These are phyloP conservation scores for Lyophyllum semitale DNA, from an alignment of 768 basidiomycete genomes.

Conservation along the genomic window DNA sequence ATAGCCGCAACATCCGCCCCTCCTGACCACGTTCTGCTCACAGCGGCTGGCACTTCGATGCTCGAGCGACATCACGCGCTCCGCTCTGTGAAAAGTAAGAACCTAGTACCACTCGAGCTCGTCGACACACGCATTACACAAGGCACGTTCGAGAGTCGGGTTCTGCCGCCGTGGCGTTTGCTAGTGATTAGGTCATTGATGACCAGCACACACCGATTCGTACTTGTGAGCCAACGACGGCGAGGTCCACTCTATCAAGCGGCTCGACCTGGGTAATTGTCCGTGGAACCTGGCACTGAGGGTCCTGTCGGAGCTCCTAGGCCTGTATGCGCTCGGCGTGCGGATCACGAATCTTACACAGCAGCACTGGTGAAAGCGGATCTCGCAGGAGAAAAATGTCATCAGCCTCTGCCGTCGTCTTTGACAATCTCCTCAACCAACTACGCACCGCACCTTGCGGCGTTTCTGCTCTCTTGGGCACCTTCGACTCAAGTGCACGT, in stretches of 20 bases:
- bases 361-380: constrained; percentile 36
- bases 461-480: constrained; percentile 54
- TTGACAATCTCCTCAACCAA: constrained; percentile 54
- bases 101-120: constrained; percentile 69
- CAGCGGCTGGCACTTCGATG: constrained; percentile 76
- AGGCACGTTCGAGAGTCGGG: constrained; percentile 57
- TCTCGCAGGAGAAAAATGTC: constrained; percentile 52
- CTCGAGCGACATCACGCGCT: constrained; percentile 64
- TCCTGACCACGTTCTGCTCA: no score
- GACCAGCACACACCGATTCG: constrained; percentile 59
- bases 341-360: constrained; percentile 52
- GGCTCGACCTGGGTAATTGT: constrained; percentile 64
- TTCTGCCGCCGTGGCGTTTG: constrained; percentile 61
- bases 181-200: constrained; percentile 60
- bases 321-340: constrained; percentile 59
- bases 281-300: constrained; percentile 61
- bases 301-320: constrained; percentile 51
- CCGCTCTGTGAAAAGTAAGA: constrained; percentile 60
- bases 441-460: constrained; percentile 49
- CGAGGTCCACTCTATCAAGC: constrained; percentile 52
- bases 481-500: constrained; percentile 56
- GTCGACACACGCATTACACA: constrained; percentile 69
- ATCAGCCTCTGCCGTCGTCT: constrained; percentile 54
- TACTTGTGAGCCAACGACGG: constrained; percentile 67
- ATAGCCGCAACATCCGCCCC: no score